phyloP scores from a whole-genome alignment of 345 rosid species.

The Abelmoschus esculentus region DNA sequence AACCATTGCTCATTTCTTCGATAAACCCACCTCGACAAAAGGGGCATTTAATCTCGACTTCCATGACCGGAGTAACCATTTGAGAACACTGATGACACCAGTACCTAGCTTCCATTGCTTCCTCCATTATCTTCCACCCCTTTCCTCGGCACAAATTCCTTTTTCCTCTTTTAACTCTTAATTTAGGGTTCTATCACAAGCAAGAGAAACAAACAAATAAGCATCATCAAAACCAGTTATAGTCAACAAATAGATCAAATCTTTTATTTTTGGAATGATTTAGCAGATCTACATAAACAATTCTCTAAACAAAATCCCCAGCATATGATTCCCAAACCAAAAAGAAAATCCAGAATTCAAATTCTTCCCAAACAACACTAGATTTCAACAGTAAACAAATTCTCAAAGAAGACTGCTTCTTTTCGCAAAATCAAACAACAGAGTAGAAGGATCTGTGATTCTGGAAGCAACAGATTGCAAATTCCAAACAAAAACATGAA shows the following conservation, averaged over 20 bases:
- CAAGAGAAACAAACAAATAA: neutral
- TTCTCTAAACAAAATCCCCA: neutral
- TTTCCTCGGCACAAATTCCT: neutral
- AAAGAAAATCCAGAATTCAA: too few relatives aligned
- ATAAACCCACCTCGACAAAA: neutral
- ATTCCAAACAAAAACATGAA: neutral
- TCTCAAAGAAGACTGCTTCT: too few relatives aligned
- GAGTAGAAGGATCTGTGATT: neutral
- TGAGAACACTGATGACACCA: neutral
- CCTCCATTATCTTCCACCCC: neutral
- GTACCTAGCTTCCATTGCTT: neutral
- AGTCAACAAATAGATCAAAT: neutral
- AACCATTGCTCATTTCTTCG: neutral
- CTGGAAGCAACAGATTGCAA: neutral
- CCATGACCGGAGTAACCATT: neutral
- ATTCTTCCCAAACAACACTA: too few relatives aligned
- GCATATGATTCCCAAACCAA: neutral
- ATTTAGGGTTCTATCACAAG: conserved; percentile 15
- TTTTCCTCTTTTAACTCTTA: neutral
- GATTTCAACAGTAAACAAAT: too few relatives aligned
- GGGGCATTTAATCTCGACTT: neutral
- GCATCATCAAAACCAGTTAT: neutral
- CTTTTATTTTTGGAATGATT: neutral
- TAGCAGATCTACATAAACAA: neutral
- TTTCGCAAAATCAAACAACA: neutral